These are phyloP conservation scores for Syzygium grande DNA, from an alignment of 345 rosid genomes.

Conservation along the genomic window DNA sequence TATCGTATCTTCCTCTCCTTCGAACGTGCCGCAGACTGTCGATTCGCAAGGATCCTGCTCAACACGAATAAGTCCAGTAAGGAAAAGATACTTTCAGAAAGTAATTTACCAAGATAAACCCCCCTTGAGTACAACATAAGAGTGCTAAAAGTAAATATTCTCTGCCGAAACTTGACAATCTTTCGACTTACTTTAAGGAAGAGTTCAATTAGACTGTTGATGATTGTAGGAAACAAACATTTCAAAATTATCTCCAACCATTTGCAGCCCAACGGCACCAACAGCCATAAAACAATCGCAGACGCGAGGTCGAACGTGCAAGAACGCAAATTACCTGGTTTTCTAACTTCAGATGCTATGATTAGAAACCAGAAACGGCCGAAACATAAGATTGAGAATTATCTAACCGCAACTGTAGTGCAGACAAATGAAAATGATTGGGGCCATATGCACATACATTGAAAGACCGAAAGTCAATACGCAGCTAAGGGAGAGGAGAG, in stretches of 20 bases:
- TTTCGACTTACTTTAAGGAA: background rate
- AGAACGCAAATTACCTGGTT: background rate
- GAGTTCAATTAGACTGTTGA: background rate
- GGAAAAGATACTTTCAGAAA: background rate
- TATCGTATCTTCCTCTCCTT: conserved; percentile 90
- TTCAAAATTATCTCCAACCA: background rate
- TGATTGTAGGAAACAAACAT: background rate
- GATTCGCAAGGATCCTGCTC: conserved; percentile 78
- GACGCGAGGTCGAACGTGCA: background rate
- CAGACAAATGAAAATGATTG: background rate
- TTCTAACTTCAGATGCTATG: background rate
- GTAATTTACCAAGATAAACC: background rate
- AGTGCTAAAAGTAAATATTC: background rate
- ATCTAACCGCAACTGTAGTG: background rate
- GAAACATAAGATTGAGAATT: background rate
- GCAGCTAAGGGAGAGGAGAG: background rate
- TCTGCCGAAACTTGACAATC: background rate
- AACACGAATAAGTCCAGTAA: background rate
- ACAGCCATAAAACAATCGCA: background rate
- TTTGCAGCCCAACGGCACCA: background rate
- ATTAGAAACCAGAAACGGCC: background rate
- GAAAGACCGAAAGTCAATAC: background rate
- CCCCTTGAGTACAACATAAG: background rate
- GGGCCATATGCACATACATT: background rate
- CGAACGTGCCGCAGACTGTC: conserved; percentile 93